Evolutionary conservation across 371 early-diverging fungal genomes (phyloP).

Genomic region (Mortierella sp.): DNA sequence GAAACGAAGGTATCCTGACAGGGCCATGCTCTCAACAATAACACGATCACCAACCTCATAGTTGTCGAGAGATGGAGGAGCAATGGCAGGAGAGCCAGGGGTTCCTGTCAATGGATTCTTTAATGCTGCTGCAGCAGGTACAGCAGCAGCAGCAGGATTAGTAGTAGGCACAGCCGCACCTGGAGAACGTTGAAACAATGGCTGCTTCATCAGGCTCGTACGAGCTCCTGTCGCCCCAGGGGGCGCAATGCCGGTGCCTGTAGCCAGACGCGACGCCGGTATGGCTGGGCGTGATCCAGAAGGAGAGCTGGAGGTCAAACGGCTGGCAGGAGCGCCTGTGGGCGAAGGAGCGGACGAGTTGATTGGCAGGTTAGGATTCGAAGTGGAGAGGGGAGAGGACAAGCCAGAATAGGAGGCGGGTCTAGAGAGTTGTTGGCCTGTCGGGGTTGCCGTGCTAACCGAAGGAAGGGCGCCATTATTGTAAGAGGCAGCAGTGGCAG

Average conservation of each 20-base stretch:
- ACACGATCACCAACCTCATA: constrained; percentile 74
- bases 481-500: background rate
- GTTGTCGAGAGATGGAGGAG: constrained; percentile 52
- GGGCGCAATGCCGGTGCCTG: constrained; percentile 11
- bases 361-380: constrained; percentile 27
- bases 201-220: constrained; percentile 36
- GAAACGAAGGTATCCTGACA: constrained; percentile 82
- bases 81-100: constrained; percentile 27
- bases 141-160: background rate
- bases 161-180: background rate
- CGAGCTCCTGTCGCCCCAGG: constrained; percentile 25
- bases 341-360: constrained; percentile 47
- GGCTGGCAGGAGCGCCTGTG: constrained; percentile 12
- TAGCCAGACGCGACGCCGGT: constrained; percentile 35
- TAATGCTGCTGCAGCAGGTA: background rate
- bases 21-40: constrained; percentile 74
- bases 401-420: constrained; percentile 44
- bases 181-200: constrained; percentile 45
- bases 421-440: constrained; percentile 25
- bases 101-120: constrained; percentile 19
- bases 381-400: constrained; percentile 33
- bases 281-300: constrained; percentile 37
- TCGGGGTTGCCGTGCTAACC: background rate
- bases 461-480: background rate
- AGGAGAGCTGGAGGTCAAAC: constrained; percentile 25